phyloP scores from a whole-genome alignment of 805 yeast species.

The Candida tammaniensis region DNA sequence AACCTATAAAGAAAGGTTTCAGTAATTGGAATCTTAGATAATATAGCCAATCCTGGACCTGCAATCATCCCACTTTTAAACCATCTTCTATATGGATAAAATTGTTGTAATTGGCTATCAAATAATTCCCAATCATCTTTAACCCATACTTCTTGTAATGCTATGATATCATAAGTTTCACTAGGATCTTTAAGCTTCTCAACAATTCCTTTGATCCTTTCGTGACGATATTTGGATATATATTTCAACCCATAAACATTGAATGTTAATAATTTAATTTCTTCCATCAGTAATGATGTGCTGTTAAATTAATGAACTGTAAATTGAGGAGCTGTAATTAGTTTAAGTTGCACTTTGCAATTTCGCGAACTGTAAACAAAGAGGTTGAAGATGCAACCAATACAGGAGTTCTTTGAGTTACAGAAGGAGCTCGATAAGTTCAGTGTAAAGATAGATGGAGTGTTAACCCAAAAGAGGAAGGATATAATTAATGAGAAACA shows the following conservation, averaged over 20 bases:
- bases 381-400: constrained; percentile 4
- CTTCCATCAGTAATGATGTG: constrained; percentile 1
- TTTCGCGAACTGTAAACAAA: constrained; percentile 1
- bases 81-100: constrained; percentile 63
- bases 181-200: constrained; percentile 41
- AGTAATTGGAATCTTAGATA: constrained; percentile 81
- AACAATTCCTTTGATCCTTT: constrained; percentile 74
- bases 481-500: constrained; percentile 32
- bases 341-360: no score
- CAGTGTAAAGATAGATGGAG: constrained; percentile 9
- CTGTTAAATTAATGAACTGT: constrained; percentile 2
- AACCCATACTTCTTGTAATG: constrained; percentile 95
- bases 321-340: not conserved
- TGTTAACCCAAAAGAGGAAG: constrained; percentile 22
- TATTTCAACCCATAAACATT: constrained; percentile 89
- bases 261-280: constrained; percentile 57
- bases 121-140: constrained; percentile 77
- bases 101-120: constrained; percentile 37
- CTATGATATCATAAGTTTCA: constrained; percentile 74
- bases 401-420: constrained; percentile 11
- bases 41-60: constrained; percentile 89
- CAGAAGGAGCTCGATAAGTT: constrained; percentile 12
- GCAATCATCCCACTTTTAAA: constrained; percentile 82
- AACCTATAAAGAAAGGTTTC: constrained; percentile 77
- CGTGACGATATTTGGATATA: constrained; percentile 67